phyloP scores from a whole-genome alignment of 1,284 basidiomycete species.

The Moniliophthora roreri region DNA sequence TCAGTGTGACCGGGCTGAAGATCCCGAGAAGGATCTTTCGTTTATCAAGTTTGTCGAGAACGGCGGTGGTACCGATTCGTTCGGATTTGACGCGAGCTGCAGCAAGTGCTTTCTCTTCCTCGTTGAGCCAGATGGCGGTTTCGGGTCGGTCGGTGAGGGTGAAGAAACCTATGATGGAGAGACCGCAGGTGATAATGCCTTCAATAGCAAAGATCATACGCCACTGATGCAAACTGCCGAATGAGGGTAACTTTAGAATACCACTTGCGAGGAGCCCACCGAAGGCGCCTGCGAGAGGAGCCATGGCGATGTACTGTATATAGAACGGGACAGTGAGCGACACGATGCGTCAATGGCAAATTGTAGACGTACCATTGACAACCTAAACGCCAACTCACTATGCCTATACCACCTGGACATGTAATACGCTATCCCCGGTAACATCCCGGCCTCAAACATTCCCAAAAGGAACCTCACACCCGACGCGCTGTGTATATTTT shows the following conservation, averaged over 20 bases:
- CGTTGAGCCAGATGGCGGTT: not conserved
- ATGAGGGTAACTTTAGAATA: not conserved
- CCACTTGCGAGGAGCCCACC: not conserved
- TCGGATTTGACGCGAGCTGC: not conserved
- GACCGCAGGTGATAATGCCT: slow-evolving; percentile 3
- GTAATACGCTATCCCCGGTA: slow-evolving; percentile 1
- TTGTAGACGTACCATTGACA: not conserved
- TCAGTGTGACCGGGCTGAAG: not conserved
- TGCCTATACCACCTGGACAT: not conserved
- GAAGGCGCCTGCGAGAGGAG: not conserved
- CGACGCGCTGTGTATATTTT: not conserved
- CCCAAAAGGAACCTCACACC: not conserved
- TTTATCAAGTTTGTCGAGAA: not conserved
- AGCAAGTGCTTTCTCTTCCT: slow-evolving; percentile 3
- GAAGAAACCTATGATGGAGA: slow-evolving; percentile 1
- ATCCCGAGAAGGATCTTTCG: not conserved
- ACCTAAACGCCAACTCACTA: not conserved
- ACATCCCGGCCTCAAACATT: not conserved
- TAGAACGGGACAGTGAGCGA: too few relatives aligned
- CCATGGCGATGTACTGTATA: not conserved
- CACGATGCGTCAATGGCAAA: too few relatives aligned
- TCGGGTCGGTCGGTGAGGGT: slow-evolving; percentile 3
- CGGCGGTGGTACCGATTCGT: not conserved
- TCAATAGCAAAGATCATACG: slow-evolving; percentile 1
- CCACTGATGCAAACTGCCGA: slow-evolving; percentile 1